Conservation (phyloP, 208 protist species). For the Trypanosoma avium region DNA sequence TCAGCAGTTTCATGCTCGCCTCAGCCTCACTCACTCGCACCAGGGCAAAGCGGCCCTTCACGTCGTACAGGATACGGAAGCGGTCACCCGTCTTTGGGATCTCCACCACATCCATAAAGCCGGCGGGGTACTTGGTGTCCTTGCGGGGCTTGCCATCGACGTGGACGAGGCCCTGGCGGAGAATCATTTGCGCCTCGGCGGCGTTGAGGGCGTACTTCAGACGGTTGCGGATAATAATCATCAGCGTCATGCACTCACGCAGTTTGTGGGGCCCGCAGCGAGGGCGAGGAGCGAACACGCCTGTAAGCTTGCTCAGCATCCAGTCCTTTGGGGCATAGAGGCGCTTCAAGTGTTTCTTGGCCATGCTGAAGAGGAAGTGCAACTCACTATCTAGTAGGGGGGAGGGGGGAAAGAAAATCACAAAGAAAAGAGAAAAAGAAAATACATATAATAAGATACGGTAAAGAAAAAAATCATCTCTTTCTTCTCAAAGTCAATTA, state of each 20-base stretch:
- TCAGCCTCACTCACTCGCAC: conserved; percentile 96
- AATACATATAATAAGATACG: neutral
- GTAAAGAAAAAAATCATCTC: neutral
- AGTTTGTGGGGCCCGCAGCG: conserved; percentile 98
- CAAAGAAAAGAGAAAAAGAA: conserved; percentile 20
- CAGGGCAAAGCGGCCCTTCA: conserved; percentile 98
- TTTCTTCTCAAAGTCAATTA: conserved; percentile 15
- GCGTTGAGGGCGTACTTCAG: conserved; percentile 98
- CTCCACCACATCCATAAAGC: conserved; percentile 98
- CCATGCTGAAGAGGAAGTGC: no score
- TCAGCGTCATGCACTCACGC: conserved; percentile 79
- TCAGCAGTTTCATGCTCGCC: conserved; percentile 96
- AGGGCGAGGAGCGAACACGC: conserved; percentile 97
- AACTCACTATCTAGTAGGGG: no score
- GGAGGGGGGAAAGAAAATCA: no score
- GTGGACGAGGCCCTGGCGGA: conserved; percentile 95
- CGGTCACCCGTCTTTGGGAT: conserved; percentile 98
- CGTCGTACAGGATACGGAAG: conserved; percentile 99
- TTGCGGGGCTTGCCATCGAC: conserved; percentile 97
- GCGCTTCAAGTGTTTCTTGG: conserved; percentile 99
- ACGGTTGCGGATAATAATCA: conserved; percentile 90
- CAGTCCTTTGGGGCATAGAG: conserved; percentile 98
- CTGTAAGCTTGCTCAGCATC: conserved; percentile 99
- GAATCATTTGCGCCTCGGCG: conserved; percentile 96
- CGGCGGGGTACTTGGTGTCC: conserved; percentile 97